Base-by-base conservation (phyloP, 805 yeast genomes). In the Teunomyces aglyptinius region DNA sequence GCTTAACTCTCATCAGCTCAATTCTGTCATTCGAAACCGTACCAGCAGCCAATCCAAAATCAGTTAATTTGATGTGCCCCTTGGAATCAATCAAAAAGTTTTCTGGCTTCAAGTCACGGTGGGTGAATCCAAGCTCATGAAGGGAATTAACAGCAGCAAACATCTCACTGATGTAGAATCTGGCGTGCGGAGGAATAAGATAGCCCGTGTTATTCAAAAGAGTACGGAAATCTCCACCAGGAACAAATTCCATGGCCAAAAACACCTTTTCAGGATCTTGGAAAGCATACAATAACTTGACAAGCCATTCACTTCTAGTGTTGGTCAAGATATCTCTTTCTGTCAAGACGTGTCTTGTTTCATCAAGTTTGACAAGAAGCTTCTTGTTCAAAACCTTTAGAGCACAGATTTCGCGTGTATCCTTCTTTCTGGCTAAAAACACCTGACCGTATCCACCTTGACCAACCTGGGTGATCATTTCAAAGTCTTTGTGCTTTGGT, bases 401-500 rank as follows among this genome's bases (percentile, higher is more conserved):
- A 2, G 99, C 99, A 68, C 97, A 92, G 40, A 94, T 86, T 67
- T 94, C 99, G 52, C 84, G 82, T 1, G 98, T 90, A 60, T 94
- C 99, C 55, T 83, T 85, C 74, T 94, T 94, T 55, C 91, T 80
- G 1, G 99, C 97, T 51, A 94, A 71, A 59, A 89, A 94, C n/a
- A 94, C 99, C 68, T 94, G 97, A 19, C 99, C 99, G 62, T 94
- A 94, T 3, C 99, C 99, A 61, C 99, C 99, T 72, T 94, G 99
- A 11, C 99, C 99, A 27, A 94, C 97, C 71, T 94, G 99, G 1
- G 99, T 94, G 54, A 94, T 85, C 75, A 92, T 88, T 63, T 90
- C 95, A 63, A 94, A 94, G 66, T 94, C 99, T 56, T 91, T 91
- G 62, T 91, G 94, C 63, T 86, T 88, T 29, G 97, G 96, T 66